Base-by-base conservation (phyloP, 345 rosid genomes). In the Pistacia atlantica region DNA sequence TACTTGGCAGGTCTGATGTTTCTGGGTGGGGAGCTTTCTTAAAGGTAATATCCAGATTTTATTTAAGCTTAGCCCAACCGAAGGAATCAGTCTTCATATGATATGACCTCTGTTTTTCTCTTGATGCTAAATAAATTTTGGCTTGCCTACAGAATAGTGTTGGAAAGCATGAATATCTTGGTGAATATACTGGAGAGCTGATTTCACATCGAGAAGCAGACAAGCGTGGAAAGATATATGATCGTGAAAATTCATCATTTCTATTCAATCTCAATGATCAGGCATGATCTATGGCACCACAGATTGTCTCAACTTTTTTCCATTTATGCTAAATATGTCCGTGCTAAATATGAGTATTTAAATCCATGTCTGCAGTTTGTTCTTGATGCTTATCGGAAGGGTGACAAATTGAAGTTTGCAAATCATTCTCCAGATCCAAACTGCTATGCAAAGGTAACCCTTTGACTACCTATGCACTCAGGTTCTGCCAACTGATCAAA, bases 1-100 rank as follows among this genome's bases (percentile, higher is more conserved):
- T 97, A 81, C 97, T 97, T 54, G 99, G 99, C 80, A 90, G 85
- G 82, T 97, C 99, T n/a, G 95, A 97, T 83, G 90, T 97, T 65
- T 97, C 99, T 74, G 99, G 99, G 31, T 97, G 99, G 99, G 99
- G 99, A 83, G 99, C 99, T 77, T 97, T 97, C 87, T 83, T 97
- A 84, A 97, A 97, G 97, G 99, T 97, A 86, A 60, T 52, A 31
- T 13, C 71, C 56, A 7, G 25, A 76, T 79, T 75, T 58, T 51
- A 63, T 62, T 35, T 73, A 55, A 16, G 46, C 28, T 63, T 42
- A 55, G 49, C 49, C 68, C 31, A 55, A 38, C 4, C 22, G 14
- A 54, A 14, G 10, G 11, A 54, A 65, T 16, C 63, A 13, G 56
- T 55, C 25, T 31, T 38, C 38, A 46, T 14, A 57, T 8, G 67